Evolutionary conservation across 176 grass and related monocot genomes (phyloP), one percentile per base, ranked within the genome.

Genomic region (Rhynchospora tenuis): DNA sequence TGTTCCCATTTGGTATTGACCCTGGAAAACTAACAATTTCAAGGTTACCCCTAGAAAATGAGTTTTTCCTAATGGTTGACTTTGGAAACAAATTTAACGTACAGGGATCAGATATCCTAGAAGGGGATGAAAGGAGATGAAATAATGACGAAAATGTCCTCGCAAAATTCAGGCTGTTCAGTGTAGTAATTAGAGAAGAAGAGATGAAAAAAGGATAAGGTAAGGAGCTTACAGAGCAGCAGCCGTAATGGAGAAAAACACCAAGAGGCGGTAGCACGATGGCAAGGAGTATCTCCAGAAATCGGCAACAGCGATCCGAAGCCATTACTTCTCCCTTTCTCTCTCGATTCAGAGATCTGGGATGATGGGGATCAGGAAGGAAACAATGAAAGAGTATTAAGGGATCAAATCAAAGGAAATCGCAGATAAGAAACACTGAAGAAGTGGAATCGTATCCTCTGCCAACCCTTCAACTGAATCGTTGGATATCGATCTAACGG

Each of bases 231-330:
- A 97, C 94, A 57, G 88, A 94, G 87, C 94, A 97, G 86, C 92
- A 94, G 12, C 92, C 92, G 50, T 85, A 93, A 68, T 54, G 92
- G 87, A 94, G 87, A 89, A 90, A 97, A 84, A 97, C 94, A 87
- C 92, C 94, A 59, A 97, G 90, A 8, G 92, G 94, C 42, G 94
- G 94, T 7, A 94, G 94, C 63, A 97, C 0, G 88, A 97, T 88
- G 69, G 94, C 94, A 80, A 93, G 73, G 10, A 97, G 88, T 87
- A 97, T 97, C 92, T 94, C 94, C 0, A 97, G 81, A 80, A 97
- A 89, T 42, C 48, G 54, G 80, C 92, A 97, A 86, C 94, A 88
- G 7, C 56, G n/a, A 77, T 60, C 85, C 61, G 90, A 91, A 42
- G 79, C 89, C 92, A 94, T 94, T 1, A 4, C 52, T 81, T 16